Evolutionary conservation across 352 stramenopile genomes (phyloP), one percentile per base, ranked within the genome.

Genomic region (Phytophthora rubi): DNA sequence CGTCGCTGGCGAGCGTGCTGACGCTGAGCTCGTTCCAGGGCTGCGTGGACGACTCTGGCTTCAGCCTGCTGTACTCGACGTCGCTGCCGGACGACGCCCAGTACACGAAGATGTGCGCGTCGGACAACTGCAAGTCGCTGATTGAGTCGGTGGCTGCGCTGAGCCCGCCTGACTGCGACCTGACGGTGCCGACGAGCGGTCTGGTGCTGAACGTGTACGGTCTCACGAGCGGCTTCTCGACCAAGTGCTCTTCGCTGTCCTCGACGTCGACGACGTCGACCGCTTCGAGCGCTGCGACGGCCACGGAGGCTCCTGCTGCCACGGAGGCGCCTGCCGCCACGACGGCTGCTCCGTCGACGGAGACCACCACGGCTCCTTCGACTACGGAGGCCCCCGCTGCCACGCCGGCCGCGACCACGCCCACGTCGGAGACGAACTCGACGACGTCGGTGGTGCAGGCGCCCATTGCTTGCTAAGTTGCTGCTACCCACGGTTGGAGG

Each of bases 131-230:
- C 63, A 26, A 71, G 54, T 63, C 59, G 33, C 45, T 79, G 16
- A 67, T 79, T 33, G 35, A 47, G 59, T 62, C 53, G 8, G 51
- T 82, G 51, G 21, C 21, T 0, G 47, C 62, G 23, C 55, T 75
- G 53, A 70, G 63, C 63, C 70, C 68, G 21, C 61, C 62, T n/a
- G 68, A 82, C 71, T 82, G 75, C 61, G 62, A 62, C 54, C 62
- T 82, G 59, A 74, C 58, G 10, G 64, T 79, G 44, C 68, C 71
- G 2, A 78, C 66, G 53, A 78, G 71, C 59, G 71, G 71, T n/a
- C 57, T 72, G 12, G 57, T 68, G 52, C 21, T 74, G 49, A 79
- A 79, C 63, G 68, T 79, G 59, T 56, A 65, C 21, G 59, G 68
- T 2, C 49, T 77, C 49, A 39, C 39, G 12, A 76, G 52, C 63